These are phyloP conservation scores for Cyberlindnera meyerae DNA, from an alignment of 805 yeast species.

Conservation along the genomic window DNA sequence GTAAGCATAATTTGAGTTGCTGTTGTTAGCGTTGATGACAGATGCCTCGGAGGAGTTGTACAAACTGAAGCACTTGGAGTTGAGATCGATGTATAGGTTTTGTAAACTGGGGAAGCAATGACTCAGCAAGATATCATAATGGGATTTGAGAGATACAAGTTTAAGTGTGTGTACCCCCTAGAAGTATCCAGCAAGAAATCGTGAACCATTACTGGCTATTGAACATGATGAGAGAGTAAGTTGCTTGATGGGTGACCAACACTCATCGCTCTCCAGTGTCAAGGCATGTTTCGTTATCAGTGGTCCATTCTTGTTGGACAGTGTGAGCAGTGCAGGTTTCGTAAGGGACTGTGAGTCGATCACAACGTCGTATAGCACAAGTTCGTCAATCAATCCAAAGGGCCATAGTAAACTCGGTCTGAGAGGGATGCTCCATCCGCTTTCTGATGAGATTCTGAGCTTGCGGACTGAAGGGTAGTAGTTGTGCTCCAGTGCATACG, in stretches of 20 bases:
- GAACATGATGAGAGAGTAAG: constrained; percentile 31
- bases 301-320: constrained; percentile 23
- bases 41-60: constrained; percentile 17
- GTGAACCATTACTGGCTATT: constrained; percentile 34
- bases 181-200: constrained; percentile 35
- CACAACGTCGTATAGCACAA: constrained; percentile 42
- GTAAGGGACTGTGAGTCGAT: constrained; percentile 39
- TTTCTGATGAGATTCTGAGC: constrained; percentile 38
- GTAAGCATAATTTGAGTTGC: constrained; percentile 25
- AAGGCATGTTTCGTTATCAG: constrained; percentile 18
- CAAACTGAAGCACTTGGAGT: constrained; percentile 39
- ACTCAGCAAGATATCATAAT: constrained; percentile 44
- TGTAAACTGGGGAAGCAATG: constrained; percentile 39
- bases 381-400: constrained; percentile 39
- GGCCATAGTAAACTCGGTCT: constrained; percentile 43
- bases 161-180: constrained; percentile 33
- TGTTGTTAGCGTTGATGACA: constrained; percentile 18
- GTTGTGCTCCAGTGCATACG: constrained; percentile 24
- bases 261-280: constrained; percentile 9
- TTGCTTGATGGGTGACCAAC: constrained; percentile 32
- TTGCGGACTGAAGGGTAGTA: constrained; percentile 27
- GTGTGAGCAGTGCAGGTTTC: constrained; percentile 25
- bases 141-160: constrained; percentile 36
- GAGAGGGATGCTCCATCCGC: constrained; percentile 51
- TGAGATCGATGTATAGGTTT: constrained; percentile 42